Base-by-base conservation (phyloP, 306 rosid genomes). In the Alnus rubra region DNA sequence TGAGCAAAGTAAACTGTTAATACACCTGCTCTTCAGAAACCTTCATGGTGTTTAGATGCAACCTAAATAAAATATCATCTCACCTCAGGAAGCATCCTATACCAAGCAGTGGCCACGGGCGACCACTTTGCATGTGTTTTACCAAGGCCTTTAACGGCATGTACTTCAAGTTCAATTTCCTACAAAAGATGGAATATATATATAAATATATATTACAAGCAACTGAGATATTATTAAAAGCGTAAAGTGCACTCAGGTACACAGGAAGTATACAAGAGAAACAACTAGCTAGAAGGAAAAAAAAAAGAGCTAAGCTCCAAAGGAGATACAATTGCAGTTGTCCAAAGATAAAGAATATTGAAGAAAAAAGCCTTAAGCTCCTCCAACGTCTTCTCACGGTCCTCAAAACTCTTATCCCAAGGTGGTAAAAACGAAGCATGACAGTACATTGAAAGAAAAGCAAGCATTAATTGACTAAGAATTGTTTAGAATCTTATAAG, bases 81-180 rank as follows among this genome's bases (percentile, higher is more conserved):
- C 85, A 91, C 98, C 98, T 93, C 98, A 0, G 99, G 99, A 80
- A 95, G 98, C 99, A 95, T 95, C 82, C 91, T 84, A 86, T 93
- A 95, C 99, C 99, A 95, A 80, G 95, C 96, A 78, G 99, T 93
- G 54, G 92, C 91, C 86, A 93, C 99, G 0, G 99, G 99, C 6
- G 98, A 95, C 98, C 99, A 95, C 81, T 95, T 95, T 81, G 99
- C 97, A 74, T 95, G 99, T 56, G 92, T 90, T 90, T 83, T 91
- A 79, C 99, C 99, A 71, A 91, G 35, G 62, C 99, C 99, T 89
- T 95, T 95, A 68, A 95, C 98, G 71, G 97, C 99, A 86, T 90
- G 99, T 52, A 85, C 98, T 91, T 95, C 99, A 49, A 95, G 89
- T 85, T 95, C 99, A 73, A 95, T 93, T 88, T 90, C 99, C 99